A percentile compares a stretch with the other conserved stretches of the same genome.
Conservation (phyloP, 208 protist species). For the Trypanosomatidae sp. region DNA sequence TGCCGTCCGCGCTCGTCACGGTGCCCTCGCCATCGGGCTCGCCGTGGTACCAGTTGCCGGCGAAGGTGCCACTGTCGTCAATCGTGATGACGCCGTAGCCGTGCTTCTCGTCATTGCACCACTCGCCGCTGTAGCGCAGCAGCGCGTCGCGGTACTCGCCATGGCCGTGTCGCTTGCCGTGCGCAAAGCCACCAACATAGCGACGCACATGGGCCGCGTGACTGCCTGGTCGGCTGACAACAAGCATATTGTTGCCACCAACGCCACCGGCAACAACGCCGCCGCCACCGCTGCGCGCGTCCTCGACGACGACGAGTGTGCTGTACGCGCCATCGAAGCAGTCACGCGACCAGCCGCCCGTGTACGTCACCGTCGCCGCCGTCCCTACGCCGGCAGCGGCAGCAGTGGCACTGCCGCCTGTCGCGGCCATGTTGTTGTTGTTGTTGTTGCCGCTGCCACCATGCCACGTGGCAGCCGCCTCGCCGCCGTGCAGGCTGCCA, state of each 20-base stretch:
- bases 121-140: constrained; percentile 61
- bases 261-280: too few relatives aligned
- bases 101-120: constrained; percentile 49
- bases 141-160: constrained; percentile 35
- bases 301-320: constrained; percentile 43
- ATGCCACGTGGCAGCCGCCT: too few relatives aligned
- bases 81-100: constrained; percentile 44
- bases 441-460: too few relatives aligned
- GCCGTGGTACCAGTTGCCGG: constrained; percentile 37
- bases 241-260: too few relatives aligned
- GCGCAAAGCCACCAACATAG: constrained; percentile 51
- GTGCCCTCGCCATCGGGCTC: constrained; percentile 45
- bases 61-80: constrained; percentile 23
- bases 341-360: too few relatives aligned
- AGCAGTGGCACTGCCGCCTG: too few relatives aligned
- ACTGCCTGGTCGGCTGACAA: not conserved
- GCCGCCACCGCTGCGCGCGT: constrained; percentile 59
- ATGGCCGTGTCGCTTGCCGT: constrained; percentile 49
- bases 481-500: constrained; percentile 40
- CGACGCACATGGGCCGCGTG: constrained; percentile 7
- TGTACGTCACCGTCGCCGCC: too few relatives aligned
- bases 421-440: too few relatives aligned
- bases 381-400: too few relatives aligned
- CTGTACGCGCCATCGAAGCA: too few relatives aligned
- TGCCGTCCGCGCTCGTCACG: too few relatives aligned